A percentile compares a stretch with the other conserved stretches of the same genome.
Conservation (phyloP, 2,329 filamentous ascomycete species). For the Alternaria sp. region DNA sequence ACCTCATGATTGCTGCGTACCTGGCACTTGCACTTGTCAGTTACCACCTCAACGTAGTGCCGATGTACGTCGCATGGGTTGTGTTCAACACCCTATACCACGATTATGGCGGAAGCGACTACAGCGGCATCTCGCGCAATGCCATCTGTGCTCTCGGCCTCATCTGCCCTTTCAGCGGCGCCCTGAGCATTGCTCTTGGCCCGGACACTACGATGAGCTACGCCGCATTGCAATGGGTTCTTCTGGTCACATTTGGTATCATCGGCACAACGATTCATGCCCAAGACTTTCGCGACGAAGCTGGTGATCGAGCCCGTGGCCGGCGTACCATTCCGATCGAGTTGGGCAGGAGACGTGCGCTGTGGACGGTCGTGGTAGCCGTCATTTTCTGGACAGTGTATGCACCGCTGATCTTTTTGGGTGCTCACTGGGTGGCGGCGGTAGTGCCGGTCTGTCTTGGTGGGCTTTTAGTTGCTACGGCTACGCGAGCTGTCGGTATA, state of each 20-base stretch:
- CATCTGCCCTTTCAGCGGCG: constrained; percentile 35
- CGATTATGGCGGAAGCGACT: constrained; percentile 35
- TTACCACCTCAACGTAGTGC: constrained; percentile 10
- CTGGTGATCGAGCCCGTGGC: constrained; percentile 68
- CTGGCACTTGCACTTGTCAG: constrained; percentile 6
- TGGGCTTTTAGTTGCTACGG: constrained; percentile 2
- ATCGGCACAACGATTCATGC: constrained; percentile 50
- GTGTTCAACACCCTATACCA: constrained; percentile 40
- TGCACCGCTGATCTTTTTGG: constrained; percentile 12
- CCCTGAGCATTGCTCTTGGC: constrained; percentile 32
- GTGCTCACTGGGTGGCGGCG: constrained; percentile 7
- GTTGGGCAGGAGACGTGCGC: constrained; percentile 57
- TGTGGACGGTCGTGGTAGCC: constrained; percentile 14
- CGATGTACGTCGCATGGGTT: constrained; percentile 22
- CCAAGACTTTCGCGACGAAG: constrained; percentile 49
- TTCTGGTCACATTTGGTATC: constrained; percentile 26
- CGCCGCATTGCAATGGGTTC: constrained; percentile 38
- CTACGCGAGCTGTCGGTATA: background rate
- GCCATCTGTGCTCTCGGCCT: constrained; percentile 41
- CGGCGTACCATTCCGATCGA: constrained; percentile 84
- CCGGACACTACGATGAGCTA: constrained; percentile 6
- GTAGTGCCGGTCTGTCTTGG: constrained; percentile 9
- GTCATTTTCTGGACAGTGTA: constrained; percentile 22
- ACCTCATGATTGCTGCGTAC: constrained; percentile 11
- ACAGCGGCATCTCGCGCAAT: constrained; percentile 36